Conservation (phyloP, 345 rosid species). For the Camelina neglecta region DNA sequence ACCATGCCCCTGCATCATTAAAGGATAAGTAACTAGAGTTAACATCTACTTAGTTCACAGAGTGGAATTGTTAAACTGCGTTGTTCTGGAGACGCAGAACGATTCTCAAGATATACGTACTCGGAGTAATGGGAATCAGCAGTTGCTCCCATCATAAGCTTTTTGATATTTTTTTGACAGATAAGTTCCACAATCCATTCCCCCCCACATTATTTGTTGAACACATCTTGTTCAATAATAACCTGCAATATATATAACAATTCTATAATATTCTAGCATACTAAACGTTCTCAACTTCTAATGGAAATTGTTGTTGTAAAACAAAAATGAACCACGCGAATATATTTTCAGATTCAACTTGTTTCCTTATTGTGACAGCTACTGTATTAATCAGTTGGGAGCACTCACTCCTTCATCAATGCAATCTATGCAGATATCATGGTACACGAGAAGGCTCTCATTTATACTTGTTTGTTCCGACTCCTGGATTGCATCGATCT, state of each 20-base stretch:
- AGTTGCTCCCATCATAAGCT: slow-evolving; percentile 76
- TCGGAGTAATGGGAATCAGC: slow-evolving; percentile 56
- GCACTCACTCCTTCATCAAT: slow-evolving; percentile 44
- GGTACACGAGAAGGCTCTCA: slow-evolving; percentile 41
- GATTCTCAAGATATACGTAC: slow-evolving; percentile 45
- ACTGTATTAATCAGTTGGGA: not conserved
- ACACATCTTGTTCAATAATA: slow-evolving; percentile 42
- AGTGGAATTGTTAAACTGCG: too few species aligned
- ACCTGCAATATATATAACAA: slow-evolving; percentile 49
- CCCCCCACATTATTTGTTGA: slow-evolving; percentile 52
- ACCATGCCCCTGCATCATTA: slow-evolving; percentile 60
- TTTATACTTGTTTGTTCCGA: slow-evolving; percentile 25
- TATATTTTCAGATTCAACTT: slow-evolving; percentile 6
- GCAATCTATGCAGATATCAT: slow-evolving; percentile 34
- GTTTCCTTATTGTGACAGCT: not conserved
- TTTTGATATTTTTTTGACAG: slow-evolving; percentile 51
- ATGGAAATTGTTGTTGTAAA: not conserved
- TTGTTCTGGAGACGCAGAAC: not conserved
- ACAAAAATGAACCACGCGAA: not conserved
- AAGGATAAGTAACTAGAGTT: slow-evolving; percentile 23
- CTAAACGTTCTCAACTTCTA: not conserved
- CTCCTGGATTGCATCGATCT: slow-evolving; percentile 38
- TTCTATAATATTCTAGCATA: not conserved
- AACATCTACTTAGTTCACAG: too few species aligned
- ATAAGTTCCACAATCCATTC: slow-evolving; percentile 73